Evolutionary conservation across 2,329 filamentous ascomycete genomes (phyloP), one percentile per base, ranked within the genome.

Genomic region (Ceratocystis eucalypticola): DNA sequence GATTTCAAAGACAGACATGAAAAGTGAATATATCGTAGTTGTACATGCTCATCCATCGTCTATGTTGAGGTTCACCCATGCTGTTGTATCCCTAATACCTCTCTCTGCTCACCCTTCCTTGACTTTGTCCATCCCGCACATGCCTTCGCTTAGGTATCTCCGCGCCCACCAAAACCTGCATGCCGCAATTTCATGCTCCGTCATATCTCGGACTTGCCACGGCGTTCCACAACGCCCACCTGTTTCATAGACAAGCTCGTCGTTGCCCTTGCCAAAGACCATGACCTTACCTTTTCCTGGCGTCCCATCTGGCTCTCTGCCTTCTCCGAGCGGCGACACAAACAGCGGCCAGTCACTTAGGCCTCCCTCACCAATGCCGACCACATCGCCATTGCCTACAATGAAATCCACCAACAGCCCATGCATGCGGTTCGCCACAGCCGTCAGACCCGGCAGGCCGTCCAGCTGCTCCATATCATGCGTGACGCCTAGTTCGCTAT

Each of bases 91-190:
- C 8, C 5, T 20, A 15, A n/a, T 17, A 12, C 25, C 53, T 30
- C 17, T 6, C 15, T 10, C 17, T 2, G 37, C 8, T 20, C 17
- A 30, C 8, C 17, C 20, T 59, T 2, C 30, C 15, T 10, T 15
- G 15, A 1, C 28, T 12, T 37, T 30, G 6, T 37, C 55, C 55
- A 59, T 28, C 55, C 55, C 30, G n/a, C 28, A 37, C 65, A 64
- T 64, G 6, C 78, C 79, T 70, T 82, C 74, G 69, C 79, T 81
- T 62, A 79, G 70, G 66, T 76, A 73, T 22, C 80, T 79, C 68
- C 79, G 78, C 12, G 77, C 76, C 81, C 82, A 86, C 85, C 85
- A 88, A 72, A 84, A 88, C 12, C 75, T 72, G 70, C 81, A 84
- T 71, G 82, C 79, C 63, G 77, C 73, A 65, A 74, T 74, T 68